phyloP scores from a whole-genome alignment of 2,329 filamentous ascomycete genomes.

The Dryadomyces quercivorus region DNA sequence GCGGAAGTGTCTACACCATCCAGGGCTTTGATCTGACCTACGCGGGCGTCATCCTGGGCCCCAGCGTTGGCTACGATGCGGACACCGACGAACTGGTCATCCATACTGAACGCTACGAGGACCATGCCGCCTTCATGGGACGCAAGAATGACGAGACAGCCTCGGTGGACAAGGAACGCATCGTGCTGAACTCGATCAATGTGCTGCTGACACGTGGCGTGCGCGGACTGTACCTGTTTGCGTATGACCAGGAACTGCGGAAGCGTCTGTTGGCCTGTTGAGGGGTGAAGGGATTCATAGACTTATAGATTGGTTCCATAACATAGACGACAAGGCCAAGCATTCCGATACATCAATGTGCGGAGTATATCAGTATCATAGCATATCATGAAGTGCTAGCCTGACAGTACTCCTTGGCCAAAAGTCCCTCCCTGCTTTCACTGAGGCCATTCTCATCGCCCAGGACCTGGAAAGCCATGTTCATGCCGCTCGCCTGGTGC shows the following conservation, averaged over 20 bases:
- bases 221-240: slow-evolving; percentile 4
- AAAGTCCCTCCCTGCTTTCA: slow-evolving; percentile 1
- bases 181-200: slow-evolving; percentile 7
- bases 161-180: slow-evolving; percentile 4
- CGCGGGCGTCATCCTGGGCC: slow-evolving; percentile 6
- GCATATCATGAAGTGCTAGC: neutral
- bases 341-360: too few species aligned
- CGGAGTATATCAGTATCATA: neutral
- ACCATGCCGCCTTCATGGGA: slow-evolving; percentile 5
- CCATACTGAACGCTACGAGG: slow-evolving; percentile 1
- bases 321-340: too few species aligned
- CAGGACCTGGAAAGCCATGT: slow-evolving; percentile 15
- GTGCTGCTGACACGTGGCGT: slow-evolving; percentile 5
- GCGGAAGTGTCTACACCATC: slow-evolving; percentile 8
- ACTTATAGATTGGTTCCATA: too few species aligned
- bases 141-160: slow-evolving; percentile 6
- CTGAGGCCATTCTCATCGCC: slow-evolving; percentile 11
- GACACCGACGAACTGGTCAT: neutral
- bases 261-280: slow-evolving; percentile 2
- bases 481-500: slow-evolving; percentile 15
- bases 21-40: slow-evolving; percentile 7
- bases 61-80: slow-evolving; percentile 4
- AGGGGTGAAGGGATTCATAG: neutral
- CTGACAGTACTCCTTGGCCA: slow-evolving; percentile 7
- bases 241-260: slow-evolving; percentile 1